Percentiles rank a stretch among this genome's conserved stretches.
These are phyloP conservation scores for Lasiosphaeria hispida DNA, from an alignment of 495 filamentous ascomycete genomes.

Conservation along the genomic window DNA sequence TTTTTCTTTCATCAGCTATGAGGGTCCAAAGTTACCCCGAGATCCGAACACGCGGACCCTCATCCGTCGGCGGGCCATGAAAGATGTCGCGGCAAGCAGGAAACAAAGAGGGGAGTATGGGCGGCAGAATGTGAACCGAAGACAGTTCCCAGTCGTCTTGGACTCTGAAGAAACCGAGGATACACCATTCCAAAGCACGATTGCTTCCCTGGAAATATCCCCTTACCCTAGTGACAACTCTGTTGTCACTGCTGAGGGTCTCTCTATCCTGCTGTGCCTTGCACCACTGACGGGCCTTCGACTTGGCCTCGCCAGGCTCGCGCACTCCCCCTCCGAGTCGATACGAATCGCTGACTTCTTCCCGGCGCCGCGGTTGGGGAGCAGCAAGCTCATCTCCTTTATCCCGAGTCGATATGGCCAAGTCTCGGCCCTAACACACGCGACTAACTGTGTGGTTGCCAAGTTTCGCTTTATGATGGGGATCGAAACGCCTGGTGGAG, in stretches of 20 bases:
- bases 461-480: conserved; percentile 28
- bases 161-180: no score
- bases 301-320: conserved; percentile 18
- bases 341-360: conserved; percentile 20
- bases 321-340: no score
- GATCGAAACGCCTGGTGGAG: conserved; percentile 8
- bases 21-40: conserved; percentile 24
- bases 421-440: conserved; percentile 30
- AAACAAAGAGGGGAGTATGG: conserved; percentile 27
- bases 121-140: conserved; percentile 25
- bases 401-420: conserved; percentile 35
- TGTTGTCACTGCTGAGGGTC: background rate
- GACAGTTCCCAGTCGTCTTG: conserved; percentile 25
- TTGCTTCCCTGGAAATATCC: background rate
- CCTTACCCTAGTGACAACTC: background rate
- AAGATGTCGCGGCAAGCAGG: conserved; percentile 30
- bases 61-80: conserved; percentile 42
- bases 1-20: conserved; percentile 27
- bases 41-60: conserved; percentile 23
- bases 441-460: conserved; percentile 33
- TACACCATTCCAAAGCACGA: no score
- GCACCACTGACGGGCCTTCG: conserved; percentile 28
- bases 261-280: conserved; percentile 23
- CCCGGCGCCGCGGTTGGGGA: conserved; percentile 12
- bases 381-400: conserved; percentile 33